phyloP scores from a whole-genome alignment of 306 rosid genomes.

The Vigna radiata region DNA sequence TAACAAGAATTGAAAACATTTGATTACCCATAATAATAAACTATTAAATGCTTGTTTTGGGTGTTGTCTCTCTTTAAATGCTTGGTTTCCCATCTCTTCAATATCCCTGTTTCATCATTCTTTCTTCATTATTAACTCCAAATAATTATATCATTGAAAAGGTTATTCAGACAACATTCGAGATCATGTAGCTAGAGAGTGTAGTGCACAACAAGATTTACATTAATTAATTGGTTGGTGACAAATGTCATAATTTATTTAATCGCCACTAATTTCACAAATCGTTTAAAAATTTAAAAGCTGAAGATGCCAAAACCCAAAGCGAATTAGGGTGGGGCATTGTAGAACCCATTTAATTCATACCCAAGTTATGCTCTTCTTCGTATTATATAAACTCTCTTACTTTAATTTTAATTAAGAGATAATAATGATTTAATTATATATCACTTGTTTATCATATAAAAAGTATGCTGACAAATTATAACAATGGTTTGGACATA shows the following conservation, averaged over 20 bases:
- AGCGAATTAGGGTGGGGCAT: conserved; percentile 28
- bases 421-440: no score
- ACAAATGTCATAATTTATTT: not conserved
- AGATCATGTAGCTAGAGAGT: conserved; percentile 4
- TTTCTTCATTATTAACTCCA: not conserved
- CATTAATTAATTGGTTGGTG: conserved; percentile 13
- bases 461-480: not conserved
- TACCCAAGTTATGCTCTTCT: conserved; percentile 43
- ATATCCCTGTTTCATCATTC: not conserved
- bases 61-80: conserved; percentile 6
- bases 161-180: conserved; percentile 22
- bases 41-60: conserved; percentile 2
- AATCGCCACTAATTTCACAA: conserved; percentile 1
- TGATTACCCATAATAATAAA: conserved; percentile 17
- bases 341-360: conserved; percentile 48
- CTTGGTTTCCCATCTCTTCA: conserved; percentile 5
- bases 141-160: not conserved
- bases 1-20: conserved; percentile 15
- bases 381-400: no score
- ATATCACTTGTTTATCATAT: no score
- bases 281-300: not conserved
- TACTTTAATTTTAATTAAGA: no score
- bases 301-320: not conserved
- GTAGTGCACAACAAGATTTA: not conserved
- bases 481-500: conserved; percentile 26